Percentiles rank a stretch among this genome's conserved stretches.
Conservation (phyloP, 352 stramenopile genomes). For the Phytophthora pseudosyringae region DNA sequence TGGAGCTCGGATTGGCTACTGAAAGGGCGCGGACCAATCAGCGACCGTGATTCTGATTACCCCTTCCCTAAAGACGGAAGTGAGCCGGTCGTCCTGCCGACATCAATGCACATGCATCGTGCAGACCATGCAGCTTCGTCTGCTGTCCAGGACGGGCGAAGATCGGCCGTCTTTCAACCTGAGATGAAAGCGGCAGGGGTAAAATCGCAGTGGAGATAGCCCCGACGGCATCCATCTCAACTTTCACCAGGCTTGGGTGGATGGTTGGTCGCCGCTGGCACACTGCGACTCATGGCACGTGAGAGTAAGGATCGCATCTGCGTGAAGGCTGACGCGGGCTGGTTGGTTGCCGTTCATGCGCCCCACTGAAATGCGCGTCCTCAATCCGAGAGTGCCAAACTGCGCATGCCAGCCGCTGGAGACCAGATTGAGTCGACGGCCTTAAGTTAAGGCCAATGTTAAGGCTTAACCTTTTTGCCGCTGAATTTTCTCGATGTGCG, state of each 20-base stretch:
- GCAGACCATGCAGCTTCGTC: too few species aligned
- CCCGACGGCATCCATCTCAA: slow-evolving; percentile 18
- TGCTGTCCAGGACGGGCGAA: neutral
- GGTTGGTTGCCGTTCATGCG: neutral
- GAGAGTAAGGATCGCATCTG: neutral
- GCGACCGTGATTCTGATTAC: neutral
- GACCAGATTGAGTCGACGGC: too few species aligned
- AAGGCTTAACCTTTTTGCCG: too few species aligned
- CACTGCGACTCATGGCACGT: slow-evolving; percentile 1
- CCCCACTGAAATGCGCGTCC: neutral
- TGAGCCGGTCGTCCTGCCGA: slow-evolving; percentile 8
- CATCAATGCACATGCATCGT: too few species aligned
- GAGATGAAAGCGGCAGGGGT: slow-evolving; percentile 4
- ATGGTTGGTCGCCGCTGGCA: neutral
- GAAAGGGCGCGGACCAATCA: slow-evolving; percentile 20
- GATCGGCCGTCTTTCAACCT: slow-evolving; percentile 9
- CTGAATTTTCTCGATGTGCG: too few species aligned
- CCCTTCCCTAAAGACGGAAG: slow-evolving; percentile 18
- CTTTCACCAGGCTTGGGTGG: slow-evolving; percentile 10
- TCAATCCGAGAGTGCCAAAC: neutral
- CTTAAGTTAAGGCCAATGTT: too few species aligned
- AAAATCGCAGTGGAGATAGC: slow-evolving; percentile 9
- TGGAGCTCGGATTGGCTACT: slow-evolving; percentile 5
- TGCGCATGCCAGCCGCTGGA: too few species aligned
- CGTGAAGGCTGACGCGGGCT: neutral